These are phyloP conservation scores for Entomortierella beljakovae DNA, from an alignment of 192 early-diverging fungal genomes.

Conservation along the genomic window DNA sequence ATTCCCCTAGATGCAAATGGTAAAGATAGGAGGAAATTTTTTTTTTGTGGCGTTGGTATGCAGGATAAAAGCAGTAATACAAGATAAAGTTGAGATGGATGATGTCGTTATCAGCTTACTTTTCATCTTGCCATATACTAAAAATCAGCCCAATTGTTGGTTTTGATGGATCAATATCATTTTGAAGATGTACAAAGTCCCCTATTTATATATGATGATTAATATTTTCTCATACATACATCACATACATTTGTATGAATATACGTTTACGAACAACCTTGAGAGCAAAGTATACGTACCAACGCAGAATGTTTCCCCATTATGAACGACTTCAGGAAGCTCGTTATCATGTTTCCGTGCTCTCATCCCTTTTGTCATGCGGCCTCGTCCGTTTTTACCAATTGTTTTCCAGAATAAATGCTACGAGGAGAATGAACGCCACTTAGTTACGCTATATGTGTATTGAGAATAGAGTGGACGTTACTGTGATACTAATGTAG, in stretches of 20 bases:
- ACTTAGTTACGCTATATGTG: too few species aligned
- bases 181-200: conserved; percentile 74
- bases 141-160: conserved; percentile 74
- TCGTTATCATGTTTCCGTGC: conserved; percentile 37
- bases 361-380: conserved; percentile 17
- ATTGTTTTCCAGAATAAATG: conserved; percentile 49
- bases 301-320: conserved; percentile 24
- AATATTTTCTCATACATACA: too few species aligned
- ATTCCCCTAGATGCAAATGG: conserved; percentile 51
- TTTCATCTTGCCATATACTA: conserved; percentile 60
- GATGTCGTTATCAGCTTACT: conserved; percentile 50
- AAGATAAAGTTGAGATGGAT: too few species aligned
- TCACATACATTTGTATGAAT: too few species aligned
- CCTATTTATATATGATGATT: conserved; percentile 33
- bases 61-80: too few species aligned
- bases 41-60: too few species aligned
- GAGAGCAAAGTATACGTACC: too few species aligned
- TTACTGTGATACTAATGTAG: too few species aligned
- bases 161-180: conserved; percentile 62
- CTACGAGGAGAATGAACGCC: not conserved
- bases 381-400: conserved; percentile 30
- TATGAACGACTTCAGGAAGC: conserved; percentile 9
- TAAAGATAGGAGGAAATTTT: too few species aligned
- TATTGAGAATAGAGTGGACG: too few species aligned
- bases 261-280: too few species aligned